Evolutionary conservation across 23 red algal genomes (phyloP).

Genomic region (Pyropia yezoensis): DNA sequence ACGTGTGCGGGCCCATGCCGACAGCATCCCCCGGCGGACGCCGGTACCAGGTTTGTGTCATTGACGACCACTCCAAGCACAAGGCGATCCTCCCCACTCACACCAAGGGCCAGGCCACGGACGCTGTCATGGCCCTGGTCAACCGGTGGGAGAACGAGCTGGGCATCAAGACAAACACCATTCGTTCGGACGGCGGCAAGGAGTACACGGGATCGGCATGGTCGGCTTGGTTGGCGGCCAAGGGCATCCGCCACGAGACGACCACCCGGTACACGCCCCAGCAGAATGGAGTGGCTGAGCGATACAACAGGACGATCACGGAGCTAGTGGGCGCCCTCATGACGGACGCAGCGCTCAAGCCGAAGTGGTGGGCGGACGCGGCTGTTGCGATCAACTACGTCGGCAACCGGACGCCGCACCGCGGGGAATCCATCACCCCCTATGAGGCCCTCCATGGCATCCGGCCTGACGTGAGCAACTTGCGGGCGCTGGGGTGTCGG

Average conservation of each 20-base stretch:
- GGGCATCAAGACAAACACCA: not conserved
- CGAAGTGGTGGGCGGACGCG: slow-evolving; percentile 25
- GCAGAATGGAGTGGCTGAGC: slow-evolving; percentile 24
- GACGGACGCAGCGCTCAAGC: not conserved
- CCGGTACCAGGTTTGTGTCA: too few species aligned
- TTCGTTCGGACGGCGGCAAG: not conserved
- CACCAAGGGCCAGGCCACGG: too few species aligned
- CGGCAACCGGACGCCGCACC: slow-evolving; percentile 17
- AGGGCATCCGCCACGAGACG: slow-evolving; percentile 15
- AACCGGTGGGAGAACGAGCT: too few species aligned
- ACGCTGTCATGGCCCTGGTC: too few species aligned
- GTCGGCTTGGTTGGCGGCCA: slow-evolving; percentile 8
- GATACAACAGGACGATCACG: slow-evolving; percentile 17
- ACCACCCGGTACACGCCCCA: slow-evolving; percentile 21
- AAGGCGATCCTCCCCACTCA: too few species aligned
- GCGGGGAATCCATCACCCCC: slow-evolving; percentile 22
- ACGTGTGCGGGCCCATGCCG: too few species aligned
- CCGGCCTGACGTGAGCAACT: slow-evolving; percentile 4
- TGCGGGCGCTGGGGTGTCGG: slow-evolving; percentile 1
- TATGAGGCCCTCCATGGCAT: slow-evolving; percentile 7
- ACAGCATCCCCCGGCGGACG: too few species aligned
- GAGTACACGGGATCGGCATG: too few species aligned
- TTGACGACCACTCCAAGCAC: too few species aligned
- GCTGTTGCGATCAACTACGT: slow-evolving; percentile 7
- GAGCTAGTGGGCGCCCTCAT: slow-evolving; percentile 23